These are phyloP conservation scores for Alternaria solani DNA, from an alignment of 2,329 filamentous ascomycete species.

Conservation along the genomic window DNA sequence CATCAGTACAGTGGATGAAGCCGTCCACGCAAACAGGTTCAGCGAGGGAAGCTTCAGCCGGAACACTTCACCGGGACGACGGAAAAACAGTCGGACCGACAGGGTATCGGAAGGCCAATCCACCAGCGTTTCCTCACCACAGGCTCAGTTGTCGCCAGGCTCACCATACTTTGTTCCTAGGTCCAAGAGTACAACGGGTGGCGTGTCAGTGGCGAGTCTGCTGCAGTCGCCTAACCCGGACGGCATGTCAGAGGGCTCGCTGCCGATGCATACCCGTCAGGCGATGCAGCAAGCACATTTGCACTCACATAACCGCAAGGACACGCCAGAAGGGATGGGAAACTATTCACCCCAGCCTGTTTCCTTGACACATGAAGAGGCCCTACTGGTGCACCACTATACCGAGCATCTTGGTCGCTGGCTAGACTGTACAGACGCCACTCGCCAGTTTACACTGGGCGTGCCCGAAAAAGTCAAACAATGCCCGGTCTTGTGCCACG, in stretches of 20 bases:
- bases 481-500: constrained; percentile 40
- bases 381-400: constrained; percentile 41
- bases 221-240: constrained; percentile 14
- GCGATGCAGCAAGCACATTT: constrained; percentile 3
- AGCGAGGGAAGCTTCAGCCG: constrained; percentile 23
- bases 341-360: constrained; percentile 15
- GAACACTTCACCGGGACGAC: constrained; percentile 27
- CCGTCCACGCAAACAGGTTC: background rate
- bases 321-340: constrained; percentile 3
- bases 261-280: constrained; percentile 4
- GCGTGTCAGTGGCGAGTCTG: constrained; percentile 23
- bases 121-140: constrained; percentile 21
- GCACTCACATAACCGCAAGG: background rate
- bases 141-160: constrained; percentile 23
- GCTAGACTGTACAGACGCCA: constrained; percentile 44
- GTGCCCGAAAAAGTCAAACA: constrained; percentile 38
- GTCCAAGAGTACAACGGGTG: constrained; percentile 9
- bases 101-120: constrained; percentile 16
- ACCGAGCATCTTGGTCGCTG: constrained; percentile 42
- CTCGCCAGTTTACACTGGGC: constrained; percentile 41
- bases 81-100: constrained; percentile 22
- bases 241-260: constrained; percentile 6
- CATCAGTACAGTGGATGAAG: background rate
- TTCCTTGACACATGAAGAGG: constrained; percentile 33
- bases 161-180: constrained; percentile 17